These are phyloP conservation scores for Claviceps pusilla DNA, from an alignment of 2,329 filamentous ascomycete genomes.

Conservation along the genomic window DNA sequence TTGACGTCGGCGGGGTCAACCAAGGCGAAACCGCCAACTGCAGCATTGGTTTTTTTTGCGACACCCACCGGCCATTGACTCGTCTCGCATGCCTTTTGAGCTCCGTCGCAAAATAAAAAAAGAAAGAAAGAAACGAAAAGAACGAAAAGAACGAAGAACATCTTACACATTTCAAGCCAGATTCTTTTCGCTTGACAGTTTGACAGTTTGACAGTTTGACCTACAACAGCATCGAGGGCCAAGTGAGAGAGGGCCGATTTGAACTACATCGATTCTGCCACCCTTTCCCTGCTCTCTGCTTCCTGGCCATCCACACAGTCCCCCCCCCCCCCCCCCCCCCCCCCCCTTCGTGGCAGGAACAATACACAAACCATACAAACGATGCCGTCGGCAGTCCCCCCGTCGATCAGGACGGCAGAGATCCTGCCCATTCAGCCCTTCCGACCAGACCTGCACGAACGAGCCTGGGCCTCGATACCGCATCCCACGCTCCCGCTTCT, in stretches of 20 bases:
- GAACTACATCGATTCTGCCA: not conserved
- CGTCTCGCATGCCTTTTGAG: not conserved
- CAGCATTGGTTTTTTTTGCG: not conserved
- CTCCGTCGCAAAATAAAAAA: not conserved
- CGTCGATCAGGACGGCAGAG: not conserved
- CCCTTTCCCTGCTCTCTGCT: not conserved
- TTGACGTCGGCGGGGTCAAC: not conserved
- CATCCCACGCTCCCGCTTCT: slow-evolving; percentile 79
- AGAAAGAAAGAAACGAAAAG: not conserved
- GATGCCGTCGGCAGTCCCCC: slow-evolving; percentile 2
- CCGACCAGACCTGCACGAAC: slow-evolving; percentile 45
- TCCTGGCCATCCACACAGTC: not conserved
- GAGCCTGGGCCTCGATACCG: slow-evolving; percentile 73
- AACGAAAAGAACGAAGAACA: too few species aligned
- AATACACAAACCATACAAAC: not conserved
- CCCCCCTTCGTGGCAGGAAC: not conserved
- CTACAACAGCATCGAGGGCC: too few species aligned
- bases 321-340: too few species aligned
- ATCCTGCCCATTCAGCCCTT: slow-evolving; percentile 31
- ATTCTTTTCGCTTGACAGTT: too few species aligned
- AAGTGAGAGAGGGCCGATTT: not conserved
- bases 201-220: not conserved
- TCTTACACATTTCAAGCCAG: not conserved
- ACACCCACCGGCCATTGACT: not conserved
- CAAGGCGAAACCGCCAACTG: not conserved